A percentile compares a stretch with the other conserved stretches of the same genome.
phyloP scores from a whole-genome alignment of 1,284 basidiomycete genomes.

The Ustilago esculenta region DNA sequence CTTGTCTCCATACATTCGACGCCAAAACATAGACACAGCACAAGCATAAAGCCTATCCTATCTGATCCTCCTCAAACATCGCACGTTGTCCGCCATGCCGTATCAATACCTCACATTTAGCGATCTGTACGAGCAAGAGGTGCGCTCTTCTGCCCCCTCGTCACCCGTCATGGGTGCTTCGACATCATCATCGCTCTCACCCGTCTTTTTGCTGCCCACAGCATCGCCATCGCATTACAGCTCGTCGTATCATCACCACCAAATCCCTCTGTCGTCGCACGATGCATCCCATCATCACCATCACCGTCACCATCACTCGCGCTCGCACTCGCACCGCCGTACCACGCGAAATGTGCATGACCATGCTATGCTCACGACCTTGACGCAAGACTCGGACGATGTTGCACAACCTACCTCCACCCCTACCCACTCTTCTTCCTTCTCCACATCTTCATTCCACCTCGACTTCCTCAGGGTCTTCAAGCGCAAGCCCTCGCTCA shows the following conservation, averaged over 20 bases:
- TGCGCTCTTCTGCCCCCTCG: slow-evolving; percentile 36
- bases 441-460: slow-evolving; percentile 5
- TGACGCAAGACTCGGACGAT: slow-evolving; percentile 27
- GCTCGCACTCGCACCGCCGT: slow-evolving; percentile 1
- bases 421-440: not conserved
- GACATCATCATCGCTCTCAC: slow-evolving; percentile 21
- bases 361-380: slow-evolving; percentile 21
- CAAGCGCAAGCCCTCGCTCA: slow-evolving; percentile 15
- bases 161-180: slow-evolving; percentile 32
- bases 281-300: not conserved
- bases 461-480: slow-evolving; percentile 27
- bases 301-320: not conserved
- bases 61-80: not conserved
- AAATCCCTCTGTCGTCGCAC: not conserved
- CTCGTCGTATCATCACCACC: slow-evolving; percentile 5
- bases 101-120: slow-evolving; percentile 50
- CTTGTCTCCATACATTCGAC: too few species aligned
- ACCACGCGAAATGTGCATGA: slow-evolving; percentile 3
- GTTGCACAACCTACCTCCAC: too few species aligned
- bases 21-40: too few species aligned
- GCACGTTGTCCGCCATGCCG: slow-evolving; percentile 23
- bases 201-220: slow-evolving; percentile 36
- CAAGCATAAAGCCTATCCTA: too few species aligned
- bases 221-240: slow-evolving; percentile 2
- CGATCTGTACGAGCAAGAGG: slow-evolving; percentile 45